These are phyloP conservation scores for Candida silvatica DNA, from an alignment of 805 yeast species.

Conservation along the genomic window DNA sequence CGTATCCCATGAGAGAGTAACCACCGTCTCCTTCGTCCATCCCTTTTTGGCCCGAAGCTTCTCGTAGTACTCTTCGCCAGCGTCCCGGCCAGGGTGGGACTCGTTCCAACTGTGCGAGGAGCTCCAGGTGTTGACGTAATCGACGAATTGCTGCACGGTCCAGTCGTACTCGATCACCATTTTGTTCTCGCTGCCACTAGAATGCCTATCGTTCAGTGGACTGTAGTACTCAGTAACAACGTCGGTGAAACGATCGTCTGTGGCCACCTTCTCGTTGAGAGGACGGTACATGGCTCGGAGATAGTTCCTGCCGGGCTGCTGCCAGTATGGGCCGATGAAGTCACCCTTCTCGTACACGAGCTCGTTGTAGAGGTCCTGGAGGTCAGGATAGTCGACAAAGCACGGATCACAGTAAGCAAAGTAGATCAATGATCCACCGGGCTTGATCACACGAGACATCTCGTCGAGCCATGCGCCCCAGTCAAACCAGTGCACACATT, in stretches of 20 bases:
- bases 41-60: conserved; percentile 33
- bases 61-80: conserved; percentile 25
- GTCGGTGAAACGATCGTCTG: conserved; percentile 18
- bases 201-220: conserved; percentile 9
- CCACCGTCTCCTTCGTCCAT: conserved; percentile 32
- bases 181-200: conserved; percentile 10
- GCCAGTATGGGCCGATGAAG: conserved; percentile 69
- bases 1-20: conserved; percentile 40
- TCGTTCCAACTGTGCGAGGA: conserved; percentile 51
- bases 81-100: conserved; percentile 23
- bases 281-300: conserved; percentile 37
- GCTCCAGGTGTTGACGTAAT: conserved; percentile 64
- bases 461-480: conserved; percentile 19
- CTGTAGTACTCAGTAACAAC: conserved; percentile 24
- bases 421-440: conserved; percentile 46
- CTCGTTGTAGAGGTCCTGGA: conserved; percentile 41
- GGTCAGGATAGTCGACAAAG: conserved; percentile 39
- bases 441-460: conserved; percentile 27
- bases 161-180: conserved; percentile 28
- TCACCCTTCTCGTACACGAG: conserved; percentile 33
- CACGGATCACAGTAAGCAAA: conserved; percentile 79
- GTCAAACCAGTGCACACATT: conserved; percentile 78
- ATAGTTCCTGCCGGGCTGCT: conserved; percentile 66
- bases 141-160: conserved; percentile 36
- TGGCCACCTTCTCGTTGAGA: conserved; percentile 33